Percentiles rank a stretch among this genome's conserved stretches.
These are phyloP conservation scores for Arctium lappa DNA, from an alignment of 129 eudicot species.

Conservation along the genomic window DNA sequence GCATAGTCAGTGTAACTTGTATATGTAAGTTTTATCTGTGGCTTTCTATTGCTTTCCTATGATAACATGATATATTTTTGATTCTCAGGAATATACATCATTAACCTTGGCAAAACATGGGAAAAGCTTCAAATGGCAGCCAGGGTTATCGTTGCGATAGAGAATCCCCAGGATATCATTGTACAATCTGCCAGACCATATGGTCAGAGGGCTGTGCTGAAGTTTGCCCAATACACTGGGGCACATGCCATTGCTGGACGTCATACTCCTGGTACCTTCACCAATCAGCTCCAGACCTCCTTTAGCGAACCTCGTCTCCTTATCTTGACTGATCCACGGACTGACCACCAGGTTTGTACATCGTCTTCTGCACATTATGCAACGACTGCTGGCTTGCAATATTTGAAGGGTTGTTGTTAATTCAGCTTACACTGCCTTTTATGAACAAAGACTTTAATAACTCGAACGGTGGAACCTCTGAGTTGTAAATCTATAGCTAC, in stretches of 20 bases:
- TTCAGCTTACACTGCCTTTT: neutral
- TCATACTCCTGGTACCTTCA: conserved; percentile 74
- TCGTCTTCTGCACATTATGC: neutral
- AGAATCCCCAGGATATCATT: conserved; percentile 72
- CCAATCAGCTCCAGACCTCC: conserved; percentile 72
- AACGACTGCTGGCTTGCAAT: neutral
- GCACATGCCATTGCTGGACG: conserved; percentile 71
- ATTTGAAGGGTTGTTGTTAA: neutral
- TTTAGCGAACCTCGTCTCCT: conserved; percentile 68
- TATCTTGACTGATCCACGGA: conserved; percentile 67
- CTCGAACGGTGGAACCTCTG: neutral
- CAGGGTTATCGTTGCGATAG: conserved; percentile 54
- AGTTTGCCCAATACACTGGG: conserved; percentile 70
- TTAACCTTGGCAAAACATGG: conserved; percentile 10
- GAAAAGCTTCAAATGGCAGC: conserved; percentile 16
- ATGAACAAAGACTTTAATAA: neutral
- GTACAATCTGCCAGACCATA: conserved; percentile 82
- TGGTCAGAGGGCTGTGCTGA: conserved; percentile 73
- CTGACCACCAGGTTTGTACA: conserved; percentile 56
- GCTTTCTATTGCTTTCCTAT: neutral
- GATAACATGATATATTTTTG: neutral
- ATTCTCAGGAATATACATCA: conserved; percentile 4
- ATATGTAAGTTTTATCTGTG: neutral
- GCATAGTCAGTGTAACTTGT: neutral
- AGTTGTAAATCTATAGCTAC: neutral